Evolutionary conservation across 177 flowering plant species (phyloP), one percentile per base, ranked within the genome.

Genomic region (Tripterygium wilfordii): DNA sequence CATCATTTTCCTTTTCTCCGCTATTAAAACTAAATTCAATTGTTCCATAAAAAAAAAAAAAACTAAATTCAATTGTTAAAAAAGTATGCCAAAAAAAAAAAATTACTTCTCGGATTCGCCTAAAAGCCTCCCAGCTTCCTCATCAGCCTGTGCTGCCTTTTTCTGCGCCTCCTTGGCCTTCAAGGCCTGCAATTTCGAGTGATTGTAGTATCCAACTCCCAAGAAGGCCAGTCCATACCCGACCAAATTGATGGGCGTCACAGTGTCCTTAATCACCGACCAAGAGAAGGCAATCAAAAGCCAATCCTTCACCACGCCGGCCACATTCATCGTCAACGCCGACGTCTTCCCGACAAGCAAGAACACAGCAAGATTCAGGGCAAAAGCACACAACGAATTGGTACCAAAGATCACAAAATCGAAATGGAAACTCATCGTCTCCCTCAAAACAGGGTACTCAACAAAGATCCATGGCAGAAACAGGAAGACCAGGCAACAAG

Each of bases 281-380:
- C 89, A 82, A 0, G 89, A 82, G 51, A 82, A 82, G 0, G 85
- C 89, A 27, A 82, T 82, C 78, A 82, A 51, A 37, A 82, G n/a
- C 85, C 89, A 82, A 45, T 82, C 89, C 60, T 82, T 79, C 6
- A 82, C 89, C 4, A 82, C 85, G 0, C 89, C 89, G 19, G 89
- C 89, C 5, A 82, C 89, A 54, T 82, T 82, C 89, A 82, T 82
- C 14, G 89, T 82, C 62, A 82, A 36, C 8, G 85, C 89, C 8
- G 85, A 79, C 3, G 88, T 79, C 69, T 82, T 82, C 20, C 88
- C 88, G 14, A 82, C 85, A 17, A 82, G 72, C 57, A 82, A 54
- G 59, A 82, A 82, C 56, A 82, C 89, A 1, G 89, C 85, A 16
- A 82, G 61, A 44, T 82, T 82, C 63, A 82, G 29, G 0, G 85